Conservation (phyloP, 805 yeast species). For the Barnettozyma pratensis region DNA sequence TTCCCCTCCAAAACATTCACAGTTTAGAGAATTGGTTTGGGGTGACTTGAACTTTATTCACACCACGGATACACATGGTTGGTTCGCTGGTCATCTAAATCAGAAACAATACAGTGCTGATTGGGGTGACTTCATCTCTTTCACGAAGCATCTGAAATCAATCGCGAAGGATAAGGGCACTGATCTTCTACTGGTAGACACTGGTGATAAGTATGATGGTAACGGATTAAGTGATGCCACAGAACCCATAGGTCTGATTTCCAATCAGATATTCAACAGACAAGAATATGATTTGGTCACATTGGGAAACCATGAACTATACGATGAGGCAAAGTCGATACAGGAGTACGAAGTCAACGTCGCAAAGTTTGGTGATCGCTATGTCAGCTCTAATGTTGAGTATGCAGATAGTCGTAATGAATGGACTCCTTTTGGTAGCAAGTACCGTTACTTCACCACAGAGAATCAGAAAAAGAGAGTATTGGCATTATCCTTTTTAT, state of each 20-base stretch:
- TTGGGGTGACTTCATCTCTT: slow-evolving; percentile 89
- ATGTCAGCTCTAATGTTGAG: slow-evolving; percentile 71
- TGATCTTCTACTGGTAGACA: slow-evolving; percentile 74
- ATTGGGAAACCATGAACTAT: slow-evolving; percentile 89
- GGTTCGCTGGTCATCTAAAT: slow-evolving; percentile 87
- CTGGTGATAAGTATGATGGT: slow-evolving; percentile 95
- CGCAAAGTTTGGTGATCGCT: slow-evolving; percentile 54
- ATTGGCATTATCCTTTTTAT: slow-evolving; percentile 73
- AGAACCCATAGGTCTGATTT: slow-evolving; percentile 57
- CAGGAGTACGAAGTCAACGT: slow-evolving; percentile 63
- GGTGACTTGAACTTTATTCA: slow-evolving; percentile 82
- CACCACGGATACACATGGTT: slow-evolving; percentile 96
- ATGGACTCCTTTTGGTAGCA: slow-evolving; percentile 63
- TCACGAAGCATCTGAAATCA: slow-evolving; percentile 45
- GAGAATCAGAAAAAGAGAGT: slow-evolving; percentile 44
- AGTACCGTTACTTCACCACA: slow-evolving; percentile 62
- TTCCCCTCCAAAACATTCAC: slow-evolving; percentile 28
- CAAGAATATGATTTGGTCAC: slow-evolving; percentile 75
- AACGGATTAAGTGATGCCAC: slow-evolving; percentile 86
- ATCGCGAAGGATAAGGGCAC: slow-evolving; percentile 40
- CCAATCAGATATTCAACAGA: slow-evolving; percentile 57
- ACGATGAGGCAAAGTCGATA: slow-evolving; percentile 54
- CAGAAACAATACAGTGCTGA: slow-evolving; percentile 76
- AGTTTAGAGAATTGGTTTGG: slow-evolving; percentile 51
- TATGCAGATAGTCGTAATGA: slow-evolving; percentile 38